Evolutionary conservation across 345 rosid genomes (phyloP).

Genomic region (Arabis alpina): DNA sequence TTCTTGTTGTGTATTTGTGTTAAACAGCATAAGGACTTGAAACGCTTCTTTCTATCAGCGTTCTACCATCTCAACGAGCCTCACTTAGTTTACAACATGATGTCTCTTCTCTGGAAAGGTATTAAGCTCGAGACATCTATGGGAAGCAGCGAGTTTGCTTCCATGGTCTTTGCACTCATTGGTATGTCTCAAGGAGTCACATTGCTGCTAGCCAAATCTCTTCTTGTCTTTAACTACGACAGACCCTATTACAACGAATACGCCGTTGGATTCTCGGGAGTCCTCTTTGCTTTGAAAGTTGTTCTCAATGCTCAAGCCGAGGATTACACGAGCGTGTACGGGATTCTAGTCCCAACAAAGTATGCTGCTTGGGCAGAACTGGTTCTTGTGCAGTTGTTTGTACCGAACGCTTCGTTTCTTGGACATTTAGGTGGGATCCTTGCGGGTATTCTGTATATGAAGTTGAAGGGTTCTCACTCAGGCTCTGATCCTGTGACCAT

Average conservation of each 20-base stretch:
- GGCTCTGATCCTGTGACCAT: constrained; percentile 63
- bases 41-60: constrained; percentile 81
- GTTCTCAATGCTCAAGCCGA: constrained; percentile 79
- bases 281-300: constrained; percentile 94
- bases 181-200: constrained; percentile 93
- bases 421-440: constrained; percentile 98
- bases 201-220: constrained; percentile 71
- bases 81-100: constrained; percentile 90
- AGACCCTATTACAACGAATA: constrained; percentile 70
- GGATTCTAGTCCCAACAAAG: constrained; percentile 71
- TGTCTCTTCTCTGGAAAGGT: constrained; percentile 95
- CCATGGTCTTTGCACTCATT: constrained; percentile 68
- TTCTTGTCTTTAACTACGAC: constrained; percentile 56
- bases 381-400: constrained; percentile 86
- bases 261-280: constrained; percentile 88
- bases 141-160: constrained; percentile 89
- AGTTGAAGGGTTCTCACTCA: constrained; percentile 57
- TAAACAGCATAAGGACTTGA: constrained; percentile 71
- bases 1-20: constrained; percentile 5
- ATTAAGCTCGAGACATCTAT: constrained; percentile 75
- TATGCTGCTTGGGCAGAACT: constrained; percentile 96
- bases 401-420: constrained; percentile 84
- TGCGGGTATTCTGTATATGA: constrained; percentile 81
- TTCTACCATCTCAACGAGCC: constrained; percentile 86
- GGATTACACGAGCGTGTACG: constrained; percentile 61